Base-by-base conservation (phyloP, 2,329 filamentous ascomycete species). In the Coleophoma crateriformis region DNA sequence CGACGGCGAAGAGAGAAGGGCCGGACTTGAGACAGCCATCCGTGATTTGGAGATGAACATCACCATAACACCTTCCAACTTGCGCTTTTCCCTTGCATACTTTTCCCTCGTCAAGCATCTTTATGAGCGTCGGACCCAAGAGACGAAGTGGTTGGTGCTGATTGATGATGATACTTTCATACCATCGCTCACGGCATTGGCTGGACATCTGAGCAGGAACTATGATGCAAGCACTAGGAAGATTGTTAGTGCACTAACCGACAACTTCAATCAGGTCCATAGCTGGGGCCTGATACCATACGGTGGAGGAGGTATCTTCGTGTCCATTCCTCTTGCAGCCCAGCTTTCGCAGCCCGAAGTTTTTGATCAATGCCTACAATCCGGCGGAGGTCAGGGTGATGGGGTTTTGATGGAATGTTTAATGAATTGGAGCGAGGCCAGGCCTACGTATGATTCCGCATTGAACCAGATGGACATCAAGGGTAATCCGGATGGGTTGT, bases 111-210 rank as follows among this genome's bases (percentile, higher is more conserved):
- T 63, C 39, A 59, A 59, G 42, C 47, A 45, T 32, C 56, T 63
- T 7, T 63, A 62, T 48, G 54, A 60, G 6, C 17, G 51, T 3
- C 49, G 56, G 2, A 55, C 54, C 1, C 48, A 51, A 12, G 34
- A 54, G 2, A 63, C 59, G 13, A 48, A 58, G 50, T 63, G 58
- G 58, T 45, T 63, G 8, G 57, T 54, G 5, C 42, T 63, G 10
- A 53, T 60, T 39, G 61, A 63, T 40, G 61, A 63, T 47, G 59
- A 63, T 45, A 63, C 61, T 17, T 63, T 63, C 44, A 33, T 61
- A 34, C 56, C 60, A 7, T 62, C 59, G 4, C 46, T 63, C 1
- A 52, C 55, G 3, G 50, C 51, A 10, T 55, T 63, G 11, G 40
- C 59, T 7, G 33, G 47, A 0, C 57, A 59, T 33, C 46, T 63